These are phyloP conservation scores for Yamadazyma pseudoaaseri DNA, from an alignment of 1,139 yeast species.

Conservation along the genomic window DNA sequence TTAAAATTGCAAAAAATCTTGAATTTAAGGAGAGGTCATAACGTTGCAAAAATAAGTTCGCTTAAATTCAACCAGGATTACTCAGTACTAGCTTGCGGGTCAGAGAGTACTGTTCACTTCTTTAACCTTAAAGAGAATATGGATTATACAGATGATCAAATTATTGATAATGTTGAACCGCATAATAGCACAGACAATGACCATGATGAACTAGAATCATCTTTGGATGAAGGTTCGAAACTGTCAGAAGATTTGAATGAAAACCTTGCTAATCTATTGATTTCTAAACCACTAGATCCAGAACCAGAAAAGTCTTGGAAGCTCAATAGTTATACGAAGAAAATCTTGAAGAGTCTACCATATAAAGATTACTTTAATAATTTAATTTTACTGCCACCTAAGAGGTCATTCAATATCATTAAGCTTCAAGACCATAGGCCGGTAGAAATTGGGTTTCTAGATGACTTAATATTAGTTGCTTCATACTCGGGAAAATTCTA, in stretches of 20 bases:
- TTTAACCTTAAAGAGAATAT: constrained; percentile 39
- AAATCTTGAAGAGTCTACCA: constrained; percentile 40
- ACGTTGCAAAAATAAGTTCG: constrained; percentile 54
- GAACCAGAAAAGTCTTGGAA: constrained; percentile 11
- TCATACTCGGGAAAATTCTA: constrained; percentile 42
- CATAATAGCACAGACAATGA: not conserved
- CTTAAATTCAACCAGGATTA: constrained; percentile 53
- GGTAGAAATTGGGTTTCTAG: constrained; percentile 40
- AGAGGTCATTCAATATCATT: constrained; percentile 43
- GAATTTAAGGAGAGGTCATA: constrained; percentile 70
- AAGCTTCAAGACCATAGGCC: constrained; percentile 34
- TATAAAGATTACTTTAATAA: constrained; percentile 43
- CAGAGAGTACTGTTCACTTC: constrained; percentile 68
- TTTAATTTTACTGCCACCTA: constrained; percentile 46
- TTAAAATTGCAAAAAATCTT: constrained; percentile 30
- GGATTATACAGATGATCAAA: constrained; percentile 10
- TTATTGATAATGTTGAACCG: constrained; percentile 7
- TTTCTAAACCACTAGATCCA: constrained; percentile 24
- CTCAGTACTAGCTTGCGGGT: constrained; percentile 59
- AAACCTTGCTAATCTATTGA: constrained; percentile 40
- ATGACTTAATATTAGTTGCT: constrained; percentile 35
- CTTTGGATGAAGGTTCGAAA: constrained; percentile 12
- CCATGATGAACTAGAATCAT: constrained; percentile 4
- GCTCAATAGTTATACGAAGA: constrained; percentile 35
- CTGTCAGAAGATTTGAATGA: constrained; percentile 44